Evolutionary conservation across 108 stramenopile species (phyloP).

Genomic region (Aurantiochytrium sp.): DNA sequence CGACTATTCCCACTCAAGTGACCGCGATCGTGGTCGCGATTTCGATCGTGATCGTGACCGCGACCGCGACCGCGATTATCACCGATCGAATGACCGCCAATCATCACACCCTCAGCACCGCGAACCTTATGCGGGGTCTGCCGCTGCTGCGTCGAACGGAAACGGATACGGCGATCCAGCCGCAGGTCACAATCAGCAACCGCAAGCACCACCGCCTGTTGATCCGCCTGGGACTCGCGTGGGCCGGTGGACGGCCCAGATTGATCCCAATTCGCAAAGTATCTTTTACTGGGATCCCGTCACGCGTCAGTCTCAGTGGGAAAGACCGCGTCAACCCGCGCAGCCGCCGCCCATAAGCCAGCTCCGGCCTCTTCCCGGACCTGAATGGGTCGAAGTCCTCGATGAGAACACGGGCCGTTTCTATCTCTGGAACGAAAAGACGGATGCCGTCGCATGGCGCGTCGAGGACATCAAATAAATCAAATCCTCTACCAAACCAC

Average conservation of each 20-base stretch:
- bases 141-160: background rate
- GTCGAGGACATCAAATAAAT: background rate
- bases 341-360: background rate
- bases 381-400: background rate
- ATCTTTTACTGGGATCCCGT: conserved; percentile 10
- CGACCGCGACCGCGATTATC: background rate
- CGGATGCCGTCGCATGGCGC: background rate
- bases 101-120: background rate
- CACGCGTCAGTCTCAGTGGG: background rate
- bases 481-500: background rate
- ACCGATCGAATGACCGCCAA: background rate
- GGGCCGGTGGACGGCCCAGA: background rate
- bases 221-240: background rate
- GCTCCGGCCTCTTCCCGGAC: background rate
- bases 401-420: background rate
- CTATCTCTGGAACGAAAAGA: background rate
- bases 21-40: too few relatives aligned
- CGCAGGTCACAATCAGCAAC: background rate
- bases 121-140: background rate
- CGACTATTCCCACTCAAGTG: too few relatives aligned
- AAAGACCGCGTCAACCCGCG: background rate
- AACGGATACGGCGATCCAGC: background rate
- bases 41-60: background rate
- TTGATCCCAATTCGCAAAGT: background rate
- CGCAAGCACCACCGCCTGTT: background rate